Conservation (phyloP, 2,329 filamentous ascomycete genomes). For the Fusarium sacchari region DNA sequence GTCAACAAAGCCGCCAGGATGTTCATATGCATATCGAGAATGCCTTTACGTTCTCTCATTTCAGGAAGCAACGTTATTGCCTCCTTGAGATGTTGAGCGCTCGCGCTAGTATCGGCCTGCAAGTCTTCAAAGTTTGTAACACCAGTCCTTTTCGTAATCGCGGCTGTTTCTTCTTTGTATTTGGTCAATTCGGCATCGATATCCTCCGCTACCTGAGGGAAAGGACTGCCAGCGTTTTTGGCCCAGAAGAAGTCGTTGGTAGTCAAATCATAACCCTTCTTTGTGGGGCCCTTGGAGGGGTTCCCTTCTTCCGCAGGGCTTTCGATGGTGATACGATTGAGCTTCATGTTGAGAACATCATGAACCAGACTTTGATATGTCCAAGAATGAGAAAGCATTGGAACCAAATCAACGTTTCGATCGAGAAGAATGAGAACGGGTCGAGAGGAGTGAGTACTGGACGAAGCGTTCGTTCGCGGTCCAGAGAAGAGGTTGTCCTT, state of each 20-base stretch:
- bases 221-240: slow-evolving; percentile 88
- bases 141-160: slow-evolving; percentile 95
- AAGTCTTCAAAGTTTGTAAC: slow-evolving; percentile 93
- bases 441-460: slow-evolving; percentile 74
- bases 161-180: slow-evolving; percentile 94
- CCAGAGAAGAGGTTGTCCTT: slow-evolving; percentile 95
- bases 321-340: slow-evolving; percentile 95
- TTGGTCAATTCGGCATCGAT: slow-evolving; percentile 93
- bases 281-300: slow-evolving; percentile 77
- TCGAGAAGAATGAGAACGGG: slow-evolving; percentile 95
- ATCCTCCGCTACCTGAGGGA: slow-evolving; percentile 95
- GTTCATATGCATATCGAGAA: slow-evolving; percentile 99
- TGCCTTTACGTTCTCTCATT: slow-evolving; percentile 89
- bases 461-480: slow-evolving; percentile 65
- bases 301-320: slow-evolving; percentile 81
- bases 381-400: slow-evolving; percentile 96
- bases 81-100: slow-evolving; percentile 93
- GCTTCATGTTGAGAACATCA: slow-evolving; percentile 65
- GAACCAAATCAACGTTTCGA: slow-evolving; percentile 92
- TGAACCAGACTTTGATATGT: slow-evolving; percentile 85
- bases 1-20: slow-evolving; percentile 80
- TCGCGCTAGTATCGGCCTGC: slow-evolving; percentile 86
- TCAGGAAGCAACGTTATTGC: slow-evolving; percentile 94
- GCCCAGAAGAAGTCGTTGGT: slow-evolving; percentile 97
- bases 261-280: slow-evolving; percentile 90